Evolutionary conservation across 2,329 filamentous ascomycete species (phyloP), one percentile per base, ranked within the genome.

Genomic region (Chaetomium globosum): DNA sequence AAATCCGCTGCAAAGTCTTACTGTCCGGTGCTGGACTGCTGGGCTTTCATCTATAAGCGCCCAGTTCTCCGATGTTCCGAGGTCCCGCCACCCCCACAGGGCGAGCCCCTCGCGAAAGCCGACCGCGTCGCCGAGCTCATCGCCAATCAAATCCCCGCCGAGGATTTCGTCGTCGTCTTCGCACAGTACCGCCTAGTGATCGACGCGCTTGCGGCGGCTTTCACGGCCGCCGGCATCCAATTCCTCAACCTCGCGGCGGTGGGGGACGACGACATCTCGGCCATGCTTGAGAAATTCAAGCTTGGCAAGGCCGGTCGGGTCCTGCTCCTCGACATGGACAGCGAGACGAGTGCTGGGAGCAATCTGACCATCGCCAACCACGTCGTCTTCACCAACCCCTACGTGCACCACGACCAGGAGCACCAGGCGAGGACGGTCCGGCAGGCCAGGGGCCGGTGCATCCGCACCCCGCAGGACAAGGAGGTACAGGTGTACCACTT

Each of bases 281-380:
- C n/a, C 0, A 52, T 52, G 5, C 67, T 77, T 2, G 71, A 75
- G 28, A 6, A 33, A 0, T 77, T 76, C 73, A 76, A 77, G 68
- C 0, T 3, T 0, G 66, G 70, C 12, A 19, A 56, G 1, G 65
- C 65, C n/a, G 66, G 68, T 19, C 55, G 73, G 43, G 73, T 80
- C 1, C 71, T 79, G 21, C 67, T 81, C 4, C 73, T 81, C 59
- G 75, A 75, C 36, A 74, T 80, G 39, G 77, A 76, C 69, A 74
- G 74, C 9, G 71, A 74, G 4, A 75, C 78, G 33, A 76, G 78
- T 2, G 77, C 80, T 0, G 80, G 80, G 0, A 76, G 74, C 28
- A 81, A 81, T 65, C 71, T 80, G 13, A 76, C 76, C 12, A 72
- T 75, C 26, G 79, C 79, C 0, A 80, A 78, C 62, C 79, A 81